Conservation (phyloP, 2,329 filamentous ascomycete genomes). For the Podosphaera leucotricha region DNA sequence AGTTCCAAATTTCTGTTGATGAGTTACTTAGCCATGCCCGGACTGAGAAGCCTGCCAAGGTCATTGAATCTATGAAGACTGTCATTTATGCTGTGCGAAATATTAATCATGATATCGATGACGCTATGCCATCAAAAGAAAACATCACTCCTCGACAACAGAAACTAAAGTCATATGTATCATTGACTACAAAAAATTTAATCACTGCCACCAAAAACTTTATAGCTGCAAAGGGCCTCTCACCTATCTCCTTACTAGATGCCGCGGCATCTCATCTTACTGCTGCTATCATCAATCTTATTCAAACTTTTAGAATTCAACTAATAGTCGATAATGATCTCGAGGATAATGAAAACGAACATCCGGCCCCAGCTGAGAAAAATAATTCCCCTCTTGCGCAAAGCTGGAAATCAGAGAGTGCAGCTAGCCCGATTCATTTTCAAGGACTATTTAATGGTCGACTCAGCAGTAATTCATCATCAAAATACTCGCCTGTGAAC, state of each 20-base stretch:
- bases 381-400: conserved; percentile 43
- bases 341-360: conserved; percentile 52
- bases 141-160: conserved; percentile 31
- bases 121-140: conserved; percentile 26
- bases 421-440: conserved; percentile 23
- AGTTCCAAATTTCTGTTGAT: conserved; percentile 85
- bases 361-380: conserved; percentile 41
- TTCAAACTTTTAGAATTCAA: conserved; percentile 64
- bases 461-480: conserved; percentile 43
- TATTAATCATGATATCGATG: conserved; percentile 62
- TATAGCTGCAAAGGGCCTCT: conserved; percentile 56
- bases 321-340: conserved; percentile 51
- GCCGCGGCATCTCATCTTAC: conserved; percentile 81
- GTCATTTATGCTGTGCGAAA: conserved; percentile 63
- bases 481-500: conserved; percentile 50
- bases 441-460: conserved; percentile 31
- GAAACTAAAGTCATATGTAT: conserved; percentile 60
- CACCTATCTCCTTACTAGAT: conserved; percentile 80
- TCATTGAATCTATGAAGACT: conserved; percentile 68
- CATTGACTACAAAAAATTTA: conserved; percentile 82
- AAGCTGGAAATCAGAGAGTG: conserved; percentile 12
- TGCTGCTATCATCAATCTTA: conserved; percentile 62
- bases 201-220: conserved; percentile 93
- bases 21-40: conserved; percentile 64
- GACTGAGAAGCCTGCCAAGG: conserved; percentile 44